Evolutionary conservation across 176 grass and related monocot species (phyloP).

Genomic region (Aechmea fasciata): DNA sequence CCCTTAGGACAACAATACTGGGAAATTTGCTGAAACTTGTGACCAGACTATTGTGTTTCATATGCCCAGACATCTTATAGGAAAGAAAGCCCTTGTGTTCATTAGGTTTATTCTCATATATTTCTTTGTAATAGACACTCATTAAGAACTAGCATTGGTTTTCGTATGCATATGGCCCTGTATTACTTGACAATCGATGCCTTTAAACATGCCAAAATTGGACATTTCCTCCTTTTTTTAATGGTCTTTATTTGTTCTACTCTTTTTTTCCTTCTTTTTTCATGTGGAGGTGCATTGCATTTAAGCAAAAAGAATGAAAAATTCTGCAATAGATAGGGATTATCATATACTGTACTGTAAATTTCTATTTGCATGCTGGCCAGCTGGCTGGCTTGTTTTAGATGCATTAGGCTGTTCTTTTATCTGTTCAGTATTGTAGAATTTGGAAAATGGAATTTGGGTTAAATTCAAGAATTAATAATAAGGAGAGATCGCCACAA

Average conservation of each 20-base stretch:
- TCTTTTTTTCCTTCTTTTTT: neutral
- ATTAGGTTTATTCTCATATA: slow-evolving; percentile 1
- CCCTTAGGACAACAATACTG: neutral
- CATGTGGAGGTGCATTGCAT: neutral
- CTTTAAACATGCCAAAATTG: neutral
- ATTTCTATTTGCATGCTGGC: too few species aligned
- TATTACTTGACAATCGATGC: neutral
- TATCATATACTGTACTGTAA: too few species aligned
- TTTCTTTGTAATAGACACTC: neutral
- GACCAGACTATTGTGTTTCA: neutral
- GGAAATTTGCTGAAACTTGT: neutral
- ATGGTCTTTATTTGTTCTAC: neutral
- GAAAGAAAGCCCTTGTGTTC: neutral
- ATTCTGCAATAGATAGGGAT: too few species aligned
- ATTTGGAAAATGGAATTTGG: too few species aligned
- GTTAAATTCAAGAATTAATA: too few species aligned
- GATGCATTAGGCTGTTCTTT: too few species aligned
- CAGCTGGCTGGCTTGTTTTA: too few species aligned
- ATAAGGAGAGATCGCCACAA: too few species aligned
- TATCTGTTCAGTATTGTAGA: too few species aligned
- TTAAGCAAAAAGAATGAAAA: too few species aligned
- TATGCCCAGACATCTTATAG: neutral
- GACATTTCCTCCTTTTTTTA: too few species aligned
- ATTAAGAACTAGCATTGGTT: neutral
- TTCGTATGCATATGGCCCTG: neutral